Percentiles rank a stretch among this genome's conserved stretches.
Conservation (phyloP, 139 green algal genomes). For the Edaphochlamys debaryana region DNA sequence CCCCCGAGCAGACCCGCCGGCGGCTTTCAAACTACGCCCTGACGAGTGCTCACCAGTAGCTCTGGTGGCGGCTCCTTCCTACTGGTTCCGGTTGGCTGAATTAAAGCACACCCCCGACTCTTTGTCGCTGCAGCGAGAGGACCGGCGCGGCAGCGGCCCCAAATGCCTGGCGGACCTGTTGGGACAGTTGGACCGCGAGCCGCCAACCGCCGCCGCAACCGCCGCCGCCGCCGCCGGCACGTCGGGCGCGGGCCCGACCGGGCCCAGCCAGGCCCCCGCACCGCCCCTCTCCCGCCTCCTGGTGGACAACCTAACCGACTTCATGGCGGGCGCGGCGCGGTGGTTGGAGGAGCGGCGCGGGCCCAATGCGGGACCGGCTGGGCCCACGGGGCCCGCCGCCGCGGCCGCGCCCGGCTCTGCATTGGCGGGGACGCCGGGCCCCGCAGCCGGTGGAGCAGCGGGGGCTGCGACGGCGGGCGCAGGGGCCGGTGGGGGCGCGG, state of each 20-base stretch:
- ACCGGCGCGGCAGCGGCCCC: slow-evolving; percentile 16
- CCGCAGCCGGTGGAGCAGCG: too few relatives aligned
- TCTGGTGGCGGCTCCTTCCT: too few relatives aligned
- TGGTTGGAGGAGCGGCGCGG: slow-evolving; percentile 32
- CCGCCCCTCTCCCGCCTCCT: slow-evolving; percentile 38
- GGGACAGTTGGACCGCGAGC: background rate
- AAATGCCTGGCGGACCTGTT: background rate
- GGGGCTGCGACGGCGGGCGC: background rate
- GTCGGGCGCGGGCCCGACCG: too few relatives aligned
- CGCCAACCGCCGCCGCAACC: background rate
- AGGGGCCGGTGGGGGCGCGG: background rate
- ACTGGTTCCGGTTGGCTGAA: too few relatives aligned
- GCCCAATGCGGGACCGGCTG: too few relatives aligned
- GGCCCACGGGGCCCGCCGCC: too few relatives aligned
- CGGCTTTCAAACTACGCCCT: background rate
- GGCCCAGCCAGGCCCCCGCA: too few relatives aligned
- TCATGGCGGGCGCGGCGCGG: slow-evolving; percentile 8
- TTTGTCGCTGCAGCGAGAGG: background rate
- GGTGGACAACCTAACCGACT: slow-evolving; percentile 37
- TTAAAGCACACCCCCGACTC: too few relatives aligned
- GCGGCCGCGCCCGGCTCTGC: background rate
- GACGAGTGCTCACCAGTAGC: too few relatives aligned
- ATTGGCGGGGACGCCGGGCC: too few relatives aligned
- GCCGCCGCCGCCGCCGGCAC: background rate
- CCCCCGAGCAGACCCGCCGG: background rate